phyloP scores from a whole-genome alignment of 2,329 filamentous ascomycete species.

The Acarospora socialis region DNA sequence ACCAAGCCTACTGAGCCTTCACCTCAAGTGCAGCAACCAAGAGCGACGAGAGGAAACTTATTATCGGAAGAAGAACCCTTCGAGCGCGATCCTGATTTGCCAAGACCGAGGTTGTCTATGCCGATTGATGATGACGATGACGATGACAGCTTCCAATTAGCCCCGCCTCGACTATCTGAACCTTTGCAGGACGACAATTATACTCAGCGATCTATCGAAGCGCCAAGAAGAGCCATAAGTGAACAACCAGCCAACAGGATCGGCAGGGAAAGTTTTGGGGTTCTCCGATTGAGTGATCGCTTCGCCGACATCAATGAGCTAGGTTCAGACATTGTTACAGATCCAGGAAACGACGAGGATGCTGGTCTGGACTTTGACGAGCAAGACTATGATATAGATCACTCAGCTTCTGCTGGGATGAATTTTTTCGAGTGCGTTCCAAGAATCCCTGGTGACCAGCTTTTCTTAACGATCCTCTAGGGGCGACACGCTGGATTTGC shows the following conservation, averaged over 20 bases:
- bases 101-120: slow-evolving; percentile 27
- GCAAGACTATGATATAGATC: not conserved
- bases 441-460: not conserved
- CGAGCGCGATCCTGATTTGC: slow-evolving; percentile 33
- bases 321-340: slow-evolving; percentile 24
- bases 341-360: slow-evolving; percentile 9
- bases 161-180: slow-evolving; percentile 27
- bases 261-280: slow-evolving; percentile 30
- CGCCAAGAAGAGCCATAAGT: slow-evolving; percentile 27
- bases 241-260: slow-evolving; percentile 25
- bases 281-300: slow-evolving; percentile 33
- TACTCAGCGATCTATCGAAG: slow-evolving; percentile 27
- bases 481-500: slow-evolving; percentile 30
- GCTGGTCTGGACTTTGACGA: not conserved
- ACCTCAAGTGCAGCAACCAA: slow-evolving; percentile 23
- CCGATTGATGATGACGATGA: slow-evolving; percentile 28
- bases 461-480: slow-evolving; percentile 14
- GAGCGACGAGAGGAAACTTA: slow-evolving; percentile 17
- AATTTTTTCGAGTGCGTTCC: slow-evolving; percentile 2
- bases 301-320: slow-evolving; percentile 31
- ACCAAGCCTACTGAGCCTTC: slow-evolving; percentile 34
- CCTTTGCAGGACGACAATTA: slow-evolving; percentile 33
- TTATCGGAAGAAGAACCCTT: slow-evolving; percentile 30
- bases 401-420: no score
- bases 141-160: slow-evolving; percentile 16